phyloP scores from a whole-genome alignment of 2,329 filamentous ascomycete genomes.

The Ambrosiella cleistominuta region DNA sequence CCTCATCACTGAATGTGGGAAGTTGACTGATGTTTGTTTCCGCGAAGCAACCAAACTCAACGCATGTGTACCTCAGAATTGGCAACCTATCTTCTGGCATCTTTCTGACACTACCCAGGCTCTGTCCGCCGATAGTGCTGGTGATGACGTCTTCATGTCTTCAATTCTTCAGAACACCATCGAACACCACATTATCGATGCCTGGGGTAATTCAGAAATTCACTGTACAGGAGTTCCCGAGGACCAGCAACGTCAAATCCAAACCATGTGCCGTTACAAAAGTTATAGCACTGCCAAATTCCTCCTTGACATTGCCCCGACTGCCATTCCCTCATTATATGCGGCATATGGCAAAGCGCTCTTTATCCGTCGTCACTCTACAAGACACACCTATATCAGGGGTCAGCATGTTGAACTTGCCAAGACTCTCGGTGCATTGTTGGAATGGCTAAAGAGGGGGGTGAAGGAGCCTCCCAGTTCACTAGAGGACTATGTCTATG shows the following conservation, averaged over 20 bases:
- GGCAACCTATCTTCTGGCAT: slow-evolving; percentile 25
- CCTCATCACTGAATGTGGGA: slow-evolving; percentile 59
- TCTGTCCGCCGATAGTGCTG: slow-evolving; percentile 4
- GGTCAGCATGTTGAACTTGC: slow-evolving; percentile 38
- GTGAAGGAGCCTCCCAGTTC: neutral
- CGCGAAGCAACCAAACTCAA: slow-evolving; percentile 68
- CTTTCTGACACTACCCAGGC: neutral
- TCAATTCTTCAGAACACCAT: slow-evolving; percentile 5
- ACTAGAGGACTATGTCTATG: slow-evolving; percentile 54
- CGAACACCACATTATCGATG: slow-evolving; percentile 12
- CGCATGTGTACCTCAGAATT: slow-evolving; percentile 53
- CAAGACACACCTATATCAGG: slow-evolving; percentile 40
- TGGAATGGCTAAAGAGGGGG: too few species aligned
- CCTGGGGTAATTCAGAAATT: slow-evolving; percentile 16
- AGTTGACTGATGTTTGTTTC: slow-evolving; percentile 62
- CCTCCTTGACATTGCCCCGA: slow-evolving; percentile 61
- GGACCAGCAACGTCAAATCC: neutral
- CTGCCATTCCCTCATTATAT: slow-evolving; percentile 68
- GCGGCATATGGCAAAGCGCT: slow-evolving; percentile 71
- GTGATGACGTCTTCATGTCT: neutral
- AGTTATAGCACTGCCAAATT: slow-evolving; percentile 66
- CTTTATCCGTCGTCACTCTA: slow-evolving; percentile 45
- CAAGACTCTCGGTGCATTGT: slow-evolving; percentile 47
- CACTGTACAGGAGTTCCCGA: neutral
- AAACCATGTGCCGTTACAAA: slow-evolving; percentile 28